Evolutionary conservation across 140 eudicot genomes (phyloP).

Genomic region (Senecio squalidus): DNA sequence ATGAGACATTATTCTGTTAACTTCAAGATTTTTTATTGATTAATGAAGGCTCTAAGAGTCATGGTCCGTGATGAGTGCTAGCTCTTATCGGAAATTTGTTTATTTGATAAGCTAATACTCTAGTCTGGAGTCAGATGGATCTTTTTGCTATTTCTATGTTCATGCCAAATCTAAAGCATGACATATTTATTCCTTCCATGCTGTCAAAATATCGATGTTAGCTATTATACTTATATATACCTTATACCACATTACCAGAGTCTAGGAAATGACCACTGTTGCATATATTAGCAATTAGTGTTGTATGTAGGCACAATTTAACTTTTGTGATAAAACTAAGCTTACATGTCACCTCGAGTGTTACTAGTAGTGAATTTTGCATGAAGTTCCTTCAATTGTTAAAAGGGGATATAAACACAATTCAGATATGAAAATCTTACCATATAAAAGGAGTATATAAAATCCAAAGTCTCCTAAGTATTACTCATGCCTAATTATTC

Average conservation of each 20-base stretch:
- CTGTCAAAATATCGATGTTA: background rate
- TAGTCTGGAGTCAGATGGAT: background rate
- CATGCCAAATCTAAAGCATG: background rate
- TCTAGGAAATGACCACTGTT: background rate
- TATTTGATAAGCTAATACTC: no score
- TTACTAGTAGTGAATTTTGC: conserved; percentile 7
- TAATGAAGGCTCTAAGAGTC: background rate
- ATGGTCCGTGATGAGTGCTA: background rate
- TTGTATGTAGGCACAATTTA: conserved; percentile 9
- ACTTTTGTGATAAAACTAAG: conserved; percentile 5
- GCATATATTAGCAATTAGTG: background rate
- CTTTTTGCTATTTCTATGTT: background rate
- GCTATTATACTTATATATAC: background rate
- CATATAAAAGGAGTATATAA: conserved; percentile 6
- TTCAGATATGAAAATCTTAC: conserved; percentile 1
- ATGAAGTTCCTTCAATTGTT: background rate
- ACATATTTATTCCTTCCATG: background rate
- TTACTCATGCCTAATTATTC: no score
- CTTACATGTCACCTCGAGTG: conserved; percentile 1
- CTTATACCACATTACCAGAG: background rate
- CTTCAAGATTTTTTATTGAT: conserved; percentile 4
- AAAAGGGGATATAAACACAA: background rate
- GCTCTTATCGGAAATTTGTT: background rate
- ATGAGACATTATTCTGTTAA: background rate
- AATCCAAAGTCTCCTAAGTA: no score